Evolutionary conservation across 2,329 filamentous ascomycete genomes (phyloP).

Genomic region (Calonectria crousiana): DNA sequence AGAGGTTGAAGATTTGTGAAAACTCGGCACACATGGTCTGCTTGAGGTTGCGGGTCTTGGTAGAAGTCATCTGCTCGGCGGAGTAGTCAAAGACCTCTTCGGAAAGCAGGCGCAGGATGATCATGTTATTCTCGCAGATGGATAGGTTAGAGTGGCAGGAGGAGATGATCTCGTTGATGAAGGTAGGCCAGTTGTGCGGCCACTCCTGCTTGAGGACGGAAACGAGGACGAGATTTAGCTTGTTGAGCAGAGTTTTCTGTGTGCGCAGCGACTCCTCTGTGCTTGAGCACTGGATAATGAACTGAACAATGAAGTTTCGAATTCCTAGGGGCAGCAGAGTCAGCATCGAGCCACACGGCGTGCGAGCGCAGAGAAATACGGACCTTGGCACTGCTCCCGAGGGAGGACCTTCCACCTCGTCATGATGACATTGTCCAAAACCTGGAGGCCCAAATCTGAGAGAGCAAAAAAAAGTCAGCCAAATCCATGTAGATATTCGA

Average conservation of each 20-base stretch:
- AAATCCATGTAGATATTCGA: conserved; percentile 19
- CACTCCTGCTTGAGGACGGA: conserved; percentile 99
- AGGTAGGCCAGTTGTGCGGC: conserved; percentile 99
- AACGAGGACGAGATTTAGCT: conserved; percentile 96
- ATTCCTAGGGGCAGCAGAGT: conserved; percentile 73
- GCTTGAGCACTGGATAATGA: conserved; percentile 94
- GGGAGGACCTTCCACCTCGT: conserved; percentile 99
- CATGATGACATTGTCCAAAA: conserved; percentile 98
- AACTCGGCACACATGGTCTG: conserved; percentile 99
- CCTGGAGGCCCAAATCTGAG: conserved; percentile 90
- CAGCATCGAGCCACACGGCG: conserved; percentile 25
- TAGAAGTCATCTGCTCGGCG: conserved; percentile 98
- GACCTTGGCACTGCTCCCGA: conserved; percentile 92
- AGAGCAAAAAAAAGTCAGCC: conserved; percentile 39
- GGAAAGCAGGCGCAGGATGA: conserved; percentile 92
- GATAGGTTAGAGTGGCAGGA: conserved; percentile 95
- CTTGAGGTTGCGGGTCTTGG: conserved; percentile 96
- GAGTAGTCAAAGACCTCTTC: conserved; percentile 99
- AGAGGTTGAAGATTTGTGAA: conserved; percentile 97
- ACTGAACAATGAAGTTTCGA: conserved; percentile 98
- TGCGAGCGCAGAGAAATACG: conserved; percentile 38
- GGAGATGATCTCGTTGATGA: conserved; percentile 99
- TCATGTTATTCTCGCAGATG: conserved; percentile 99
- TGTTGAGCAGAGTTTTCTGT: conserved; percentile 94
- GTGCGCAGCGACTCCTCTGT: conserved; percentile 88